These are phyloP conservation scores for Bertia moriformis DNA, from an alignment of 2,329 filamentous ascomycete species.

Conservation along the genomic window DNA sequence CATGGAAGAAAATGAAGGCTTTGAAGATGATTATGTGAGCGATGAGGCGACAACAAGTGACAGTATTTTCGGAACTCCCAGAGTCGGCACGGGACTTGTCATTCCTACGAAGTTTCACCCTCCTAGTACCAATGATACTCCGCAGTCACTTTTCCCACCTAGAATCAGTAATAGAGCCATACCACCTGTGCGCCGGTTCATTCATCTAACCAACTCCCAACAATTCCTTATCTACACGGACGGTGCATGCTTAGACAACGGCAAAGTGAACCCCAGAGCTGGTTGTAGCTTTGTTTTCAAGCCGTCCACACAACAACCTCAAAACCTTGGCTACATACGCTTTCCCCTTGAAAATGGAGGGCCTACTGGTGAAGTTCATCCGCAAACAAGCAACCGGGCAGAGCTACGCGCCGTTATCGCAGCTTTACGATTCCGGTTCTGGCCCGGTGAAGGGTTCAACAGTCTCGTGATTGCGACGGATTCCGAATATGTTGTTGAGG, in stretches of 20 bases:
- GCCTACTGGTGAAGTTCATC: conserved; percentile 17
- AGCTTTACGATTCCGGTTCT: conserved; percentile 26
- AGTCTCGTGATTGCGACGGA: conserved; percentile 36
- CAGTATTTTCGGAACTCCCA: too few species aligned
- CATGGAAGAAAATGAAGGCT: conserved; percentile 1
- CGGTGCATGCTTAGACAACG: conserved; percentile 28
- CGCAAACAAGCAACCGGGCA: conserved; percentile 34
- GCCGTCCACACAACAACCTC: conserved; percentile 1
- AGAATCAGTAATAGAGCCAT: not conserved
- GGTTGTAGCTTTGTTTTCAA: conserved; percentile 23
- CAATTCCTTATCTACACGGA: conserved; percentile 26
- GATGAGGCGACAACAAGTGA: conserved; percentile 2
- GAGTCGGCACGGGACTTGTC: conserved; percentile 13
- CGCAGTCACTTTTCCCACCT: conserved; percentile 12
- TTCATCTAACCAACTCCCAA: conserved; percentile 13
- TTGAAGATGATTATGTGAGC: not conserved
- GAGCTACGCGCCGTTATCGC: conserved; percentile 38
- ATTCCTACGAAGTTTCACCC: conserved; percentile 17
- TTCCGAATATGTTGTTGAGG: conserved; percentile 31
- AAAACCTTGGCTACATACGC: conserved; percentile 2
- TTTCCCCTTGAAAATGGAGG: conserved; percentile 19
- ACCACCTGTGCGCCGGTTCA: conserved; percentile 9
- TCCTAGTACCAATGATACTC: conserved; percentile 7
- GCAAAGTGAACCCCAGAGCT: conserved; percentile 16
- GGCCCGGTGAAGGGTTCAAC: conserved; percentile 23